Base-by-base conservation (phyloP, 2,329 filamentous ascomycete species). In the Podosphaera xanthii region DNA sequence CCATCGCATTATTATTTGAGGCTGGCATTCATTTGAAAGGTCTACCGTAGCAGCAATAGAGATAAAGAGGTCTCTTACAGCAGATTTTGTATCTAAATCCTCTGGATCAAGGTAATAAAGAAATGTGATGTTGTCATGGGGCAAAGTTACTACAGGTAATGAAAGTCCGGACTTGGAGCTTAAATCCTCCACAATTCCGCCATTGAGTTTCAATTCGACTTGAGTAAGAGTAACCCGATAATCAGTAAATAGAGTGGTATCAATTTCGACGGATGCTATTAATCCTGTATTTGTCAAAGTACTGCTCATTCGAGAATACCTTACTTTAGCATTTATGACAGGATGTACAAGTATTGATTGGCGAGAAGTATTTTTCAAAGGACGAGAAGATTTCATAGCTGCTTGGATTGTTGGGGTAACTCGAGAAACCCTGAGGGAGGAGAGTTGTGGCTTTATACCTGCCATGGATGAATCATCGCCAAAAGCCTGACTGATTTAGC, bases 101-200 rank as follows among this genome's bases (percentile, higher is more conserved):
- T 70, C 67, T 1, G 80, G 79, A 9, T 72, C 71, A 60, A 87
- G 77, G 58, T 78, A 79, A 71, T 88, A 91, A 58, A 90, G 73
- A 64, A 88, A 81, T 1, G 84, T 86, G 62, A 87, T 72, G 68
- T 89, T 84, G 67, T 91, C 86, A 64, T 85, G 82, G 14, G 84
- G 79, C 12, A 81, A 80, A 67, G 82, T 83, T 49, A 74, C 73
- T 34, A 84, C 72, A 3, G 81, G 79, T 30, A 84, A 71, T n/a
- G 66, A 61, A 61, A 80, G 69, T 34, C 75, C 76, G 1, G 75
- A 71, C 10, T 63, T 62, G 44, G 71, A 70, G 62, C 78, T 80
- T 12, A 84, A 75, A 60, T 79, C 74, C 59, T 82, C 76, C 22
- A 85, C 76, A 12, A 70, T 71, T 54, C 81, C 82, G 33, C 81